Percentiles rank a stretch among this genome's conserved stretches.
Conservation (phyloP, 1,139 yeast genomes). For the Lodderomyces elongisporus region DNA sequence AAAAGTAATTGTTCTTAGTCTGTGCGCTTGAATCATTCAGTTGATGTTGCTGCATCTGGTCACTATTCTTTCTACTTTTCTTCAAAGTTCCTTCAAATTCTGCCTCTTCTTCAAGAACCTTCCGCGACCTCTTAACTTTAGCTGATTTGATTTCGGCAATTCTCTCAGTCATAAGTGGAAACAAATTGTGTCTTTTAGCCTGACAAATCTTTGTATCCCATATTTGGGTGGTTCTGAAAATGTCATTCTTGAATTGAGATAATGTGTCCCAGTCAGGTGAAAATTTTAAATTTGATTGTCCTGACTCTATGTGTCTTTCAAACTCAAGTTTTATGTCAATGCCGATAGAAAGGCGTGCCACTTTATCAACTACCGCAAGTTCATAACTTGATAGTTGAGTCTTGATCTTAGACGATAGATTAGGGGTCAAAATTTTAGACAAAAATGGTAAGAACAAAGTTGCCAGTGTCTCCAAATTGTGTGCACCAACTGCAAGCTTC, state of each 20-base stretch:
- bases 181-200: conserved; percentile 28
- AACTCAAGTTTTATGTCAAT: conserved; percentile 30
- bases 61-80: conserved; percentile 25
- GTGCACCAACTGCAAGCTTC: conserved; percentile 30
- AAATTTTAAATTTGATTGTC: conserved; percentile 24
- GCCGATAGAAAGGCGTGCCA: conserved; percentile 24
- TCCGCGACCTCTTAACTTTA: conserved; percentile 33
- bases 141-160: conserved; percentile 19
- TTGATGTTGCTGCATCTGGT: too few species aligned
- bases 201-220: conserved; percentile 23
- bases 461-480: conserved; percentile 24
- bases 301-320: conserved; percentile 31
- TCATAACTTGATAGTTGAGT: conserved; percentile 22
- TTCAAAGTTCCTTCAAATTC: conserved; percentile 21
- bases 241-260: conserved; percentile 21
- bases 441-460: conserved; percentile 42
- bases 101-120: conserved; percentile 12
- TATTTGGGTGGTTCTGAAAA: conserved; percentile 15
- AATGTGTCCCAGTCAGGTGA: conserved; percentile 36
- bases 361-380: conserved; percentile 22
- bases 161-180: conserved; percentile 38
- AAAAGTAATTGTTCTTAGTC: conserved; percentile 24
- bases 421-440: conserved; percentile 43
- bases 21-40: not conserved
- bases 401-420: conserved; percentile 25